These are phyloP conservation scores for Chrysoporthe puriensis DNA, from an alignment of 2,329 filamentous ascomycete species.

Conservation along the genomic window DNA sequence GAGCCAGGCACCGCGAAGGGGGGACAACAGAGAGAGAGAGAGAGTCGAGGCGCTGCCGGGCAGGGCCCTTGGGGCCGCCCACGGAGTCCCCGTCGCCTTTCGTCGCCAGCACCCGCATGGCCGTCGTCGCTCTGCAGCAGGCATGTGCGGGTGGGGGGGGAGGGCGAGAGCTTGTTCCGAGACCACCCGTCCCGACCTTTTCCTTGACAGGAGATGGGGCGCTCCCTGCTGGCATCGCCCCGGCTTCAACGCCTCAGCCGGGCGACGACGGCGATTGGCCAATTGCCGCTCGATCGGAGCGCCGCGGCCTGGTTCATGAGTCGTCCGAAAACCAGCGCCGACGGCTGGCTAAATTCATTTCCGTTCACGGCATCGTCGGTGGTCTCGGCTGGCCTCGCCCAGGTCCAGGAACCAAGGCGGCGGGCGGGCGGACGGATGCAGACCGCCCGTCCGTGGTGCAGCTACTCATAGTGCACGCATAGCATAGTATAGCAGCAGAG, in stretches of 20 bases:
- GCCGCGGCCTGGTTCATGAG: not conserved
- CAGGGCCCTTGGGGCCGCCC: not conserved
- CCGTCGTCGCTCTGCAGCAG: too few species aligned
- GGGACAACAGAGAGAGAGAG: not conserved
- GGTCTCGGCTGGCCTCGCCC: not conserved
- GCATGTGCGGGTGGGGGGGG: not conserved
- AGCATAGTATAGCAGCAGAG: too few species aligned
- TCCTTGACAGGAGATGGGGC: not conserved
- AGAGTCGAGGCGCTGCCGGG: not conserved
- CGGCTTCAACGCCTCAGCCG: not conserved
- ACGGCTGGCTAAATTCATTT: slow-evolving; percentile 13
- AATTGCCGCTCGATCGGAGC: slow-evolving; percentile 1
- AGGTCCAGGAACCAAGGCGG: not conserved
- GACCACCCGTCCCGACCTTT: slow-evolving; percentile 8
- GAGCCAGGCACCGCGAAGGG: not conserved
- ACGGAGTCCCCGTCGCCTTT: not conserved
- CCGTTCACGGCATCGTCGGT: slow-evolving; percentile 1
- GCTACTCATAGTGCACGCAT: too few species aligned
- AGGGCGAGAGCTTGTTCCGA: slow-evolving; percentile 4
- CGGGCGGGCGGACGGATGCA: not conserved
- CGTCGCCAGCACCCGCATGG: too few species aligned
- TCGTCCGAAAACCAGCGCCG: slow-evolving; percentile 5
- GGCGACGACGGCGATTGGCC: slow-evolving; percentile 5
- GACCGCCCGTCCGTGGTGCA: not conserved
- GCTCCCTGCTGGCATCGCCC: slow-evolving; percentile 13